These are phyloP conservation scores for Microdochium nivale DNA, from an alignment of 2,329 filamentous ascomycete genomes.

Conservation along the genomic window DNA sequence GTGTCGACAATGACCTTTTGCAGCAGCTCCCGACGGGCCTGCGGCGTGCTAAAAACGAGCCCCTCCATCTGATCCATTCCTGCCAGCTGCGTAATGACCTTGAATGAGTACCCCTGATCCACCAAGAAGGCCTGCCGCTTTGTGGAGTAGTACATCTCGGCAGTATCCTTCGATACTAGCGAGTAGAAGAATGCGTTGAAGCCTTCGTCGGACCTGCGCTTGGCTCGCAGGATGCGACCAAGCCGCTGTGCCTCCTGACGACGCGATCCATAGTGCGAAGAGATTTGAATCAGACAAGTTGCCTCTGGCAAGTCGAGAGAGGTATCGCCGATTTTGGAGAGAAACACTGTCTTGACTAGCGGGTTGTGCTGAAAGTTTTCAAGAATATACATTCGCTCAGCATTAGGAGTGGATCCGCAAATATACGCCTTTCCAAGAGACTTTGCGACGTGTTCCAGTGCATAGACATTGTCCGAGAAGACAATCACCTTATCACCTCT, in stretches of 20 bases:
- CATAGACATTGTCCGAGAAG: constrained; percentile 96
- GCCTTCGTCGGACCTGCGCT: constrained; percentile 91
- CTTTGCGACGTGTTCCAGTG: constrained; percentile 74
- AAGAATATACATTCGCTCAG: constrained; percentile 77
- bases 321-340: constrained; percentile 96
- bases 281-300: constrained; percentile 94
- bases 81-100: constrained; percentile 92
- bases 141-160: constrained; percentile 96
- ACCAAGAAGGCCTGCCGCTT: constrained; percentile 96
- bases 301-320: constrained; percentile 96
- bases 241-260: constrained; percentile 93
- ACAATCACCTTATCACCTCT: constrained; percentile 97
- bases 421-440: constrained; percentile 85
- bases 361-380: constrained; percentile 95
- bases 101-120: constrained; percentile 97
- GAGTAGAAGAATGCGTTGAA: constrained; percentile 99
- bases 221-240: constrained; percentile 87
- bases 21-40: constrained; percentile 77
- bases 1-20: constrained; percentile 85
- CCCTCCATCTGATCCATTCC: constrained; percentile 79
- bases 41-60: constrained; percentile 69
- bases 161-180: constrained; percentile 91
- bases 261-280: constrained; percentile 92
- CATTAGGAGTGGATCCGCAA: constrained; percentile 78
- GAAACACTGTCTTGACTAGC: constrained; percentile 81